Conservation (phyloP, 1,139 yeast genomes). For the Meyerozyma guilliermondii region DNA sequence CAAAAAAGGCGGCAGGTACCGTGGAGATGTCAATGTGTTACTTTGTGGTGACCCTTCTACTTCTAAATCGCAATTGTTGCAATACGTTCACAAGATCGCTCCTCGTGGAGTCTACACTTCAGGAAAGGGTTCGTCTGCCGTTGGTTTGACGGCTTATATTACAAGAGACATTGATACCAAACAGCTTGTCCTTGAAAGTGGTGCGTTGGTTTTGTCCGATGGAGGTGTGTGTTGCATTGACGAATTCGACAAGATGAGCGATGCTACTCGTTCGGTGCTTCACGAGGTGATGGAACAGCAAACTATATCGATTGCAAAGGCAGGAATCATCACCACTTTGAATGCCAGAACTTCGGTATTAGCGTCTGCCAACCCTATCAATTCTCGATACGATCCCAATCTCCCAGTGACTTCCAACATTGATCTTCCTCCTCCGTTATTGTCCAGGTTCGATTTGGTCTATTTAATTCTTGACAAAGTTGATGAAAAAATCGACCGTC, state of each 20-base stretch:
- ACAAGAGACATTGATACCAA: constrained; percentile 92
- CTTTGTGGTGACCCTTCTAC: constrained; percentile 99
- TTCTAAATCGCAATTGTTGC: constrained; percentile 87
- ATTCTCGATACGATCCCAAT: constrained; percentile 88
- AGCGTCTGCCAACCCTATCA: constrained; percentile 98
- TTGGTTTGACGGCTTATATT: constrained; percentile 94
- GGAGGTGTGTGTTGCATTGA: constrained; percentile 99
- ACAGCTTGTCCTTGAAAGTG: constrained; percentile 90
- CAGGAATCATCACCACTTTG: constrained; percentile 93
- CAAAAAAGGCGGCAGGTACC: constrained; percentile 84
- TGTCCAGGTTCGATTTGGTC: constrained; percentile 92
- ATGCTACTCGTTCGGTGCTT: constrained; percentile 85
- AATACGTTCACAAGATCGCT: constrained; percentile 93
- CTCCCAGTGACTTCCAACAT: constrained; percentile 92
- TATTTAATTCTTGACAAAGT: constrained; percentile 89
- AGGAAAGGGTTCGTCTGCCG: constrained; percentile 98
- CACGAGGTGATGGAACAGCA: constrained; percentile 99
- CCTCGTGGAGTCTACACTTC: constrained; percentile 98
- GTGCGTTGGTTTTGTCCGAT: constrained; percentile 93
- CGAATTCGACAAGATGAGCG: constrained; percentile 97
- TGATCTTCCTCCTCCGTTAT: constrained; percentile 91
- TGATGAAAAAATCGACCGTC: constrained; percentile 78
- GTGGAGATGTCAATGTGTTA: constrained; percentile 91
- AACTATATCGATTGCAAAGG: constrained; percentile 95
- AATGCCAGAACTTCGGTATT: constrained; percentile 94